A percentile compares a stretch with the other conserved stretches of the same genome.
Conservation (phyloP, 208 protist species). For the Angomonas desouzai region DNA sequence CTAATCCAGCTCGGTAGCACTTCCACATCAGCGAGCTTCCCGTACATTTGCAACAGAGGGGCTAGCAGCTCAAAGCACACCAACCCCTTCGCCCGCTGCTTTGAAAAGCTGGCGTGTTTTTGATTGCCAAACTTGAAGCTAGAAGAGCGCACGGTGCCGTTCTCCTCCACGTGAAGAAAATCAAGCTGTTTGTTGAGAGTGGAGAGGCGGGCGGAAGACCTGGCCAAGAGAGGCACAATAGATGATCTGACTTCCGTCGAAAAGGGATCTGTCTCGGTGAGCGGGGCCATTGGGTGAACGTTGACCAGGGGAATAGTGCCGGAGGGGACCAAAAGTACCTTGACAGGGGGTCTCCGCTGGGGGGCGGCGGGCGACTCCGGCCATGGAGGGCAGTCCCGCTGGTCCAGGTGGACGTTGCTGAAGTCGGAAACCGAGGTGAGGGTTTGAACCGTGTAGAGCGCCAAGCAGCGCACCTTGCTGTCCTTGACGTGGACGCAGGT, state of each 20-base stretch:
- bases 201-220: conserved; percentile 20
- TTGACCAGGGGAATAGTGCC: conserved; percentile 47
- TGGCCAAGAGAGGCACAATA: conserved; percentile 40
- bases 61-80: conserved; percentile 36
- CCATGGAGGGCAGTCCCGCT: background rate
- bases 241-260: conserved; percentile 28
- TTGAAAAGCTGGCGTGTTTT: conserved; percentile 53
- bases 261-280: conserved; percentile 8
- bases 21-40: conserved; percentile 30
- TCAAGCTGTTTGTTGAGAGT: conserved; percentile 48
- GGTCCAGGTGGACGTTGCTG: conserved; percentile 30
- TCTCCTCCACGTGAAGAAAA: conserved; percentile 58
- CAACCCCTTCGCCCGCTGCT: conserved; percentile 43
- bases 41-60: conserved; percentile 52
- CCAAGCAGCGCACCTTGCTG: conserved; percentile 26
- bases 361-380: background rate
- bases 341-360: background rate
- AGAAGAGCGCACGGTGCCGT: conserved; percentile 66
- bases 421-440: conserved; percentile 28
- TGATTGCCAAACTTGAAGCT: conserved; percentile 64
- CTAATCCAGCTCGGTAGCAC: conserved; percentile 57
- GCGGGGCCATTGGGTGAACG: conserved; percentile 17
- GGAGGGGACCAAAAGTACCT: conserved; percentile 21
- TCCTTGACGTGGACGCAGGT: conserved; percentile 48
- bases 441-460: conserved; percentile 68